These are phyloP conservation scores for Phaeosphaeria sp. DNA, from an alignment of 2,329 filamentous ascomycete genomes.

Conservation along the genomic window DNA sequence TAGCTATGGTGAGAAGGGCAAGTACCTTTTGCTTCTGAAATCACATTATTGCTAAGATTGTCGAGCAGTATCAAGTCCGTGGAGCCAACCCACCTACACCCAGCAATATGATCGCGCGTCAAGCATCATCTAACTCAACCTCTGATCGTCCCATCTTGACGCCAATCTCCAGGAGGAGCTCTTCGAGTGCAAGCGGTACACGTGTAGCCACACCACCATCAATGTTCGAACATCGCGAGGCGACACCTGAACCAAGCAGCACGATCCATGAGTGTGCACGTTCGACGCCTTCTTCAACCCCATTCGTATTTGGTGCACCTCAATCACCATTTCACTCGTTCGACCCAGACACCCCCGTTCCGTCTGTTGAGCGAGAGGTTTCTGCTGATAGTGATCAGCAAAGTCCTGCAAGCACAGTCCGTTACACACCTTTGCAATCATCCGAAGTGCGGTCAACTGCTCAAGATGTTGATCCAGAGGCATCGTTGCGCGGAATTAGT, in stretches of 20 bases:
- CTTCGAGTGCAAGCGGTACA: background rate
- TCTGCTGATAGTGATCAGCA: slow-evolving; percentile 2
- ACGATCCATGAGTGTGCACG: too few relatives aligned
- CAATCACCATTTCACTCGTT: background rate
- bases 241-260: background rate
- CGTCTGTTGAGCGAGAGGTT: slow-evolving; percentile 13
- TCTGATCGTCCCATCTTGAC: background rate
- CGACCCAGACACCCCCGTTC: slow-evolving; percentile 16
- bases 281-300: slow-evolving; percentile 1
- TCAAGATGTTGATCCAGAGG: background rate
- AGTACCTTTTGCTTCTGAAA: background rate
- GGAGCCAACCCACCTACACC: background rate
- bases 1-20: background rate
- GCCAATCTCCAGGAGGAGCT: background rate
- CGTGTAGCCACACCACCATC: background rate
- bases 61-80: background rate
- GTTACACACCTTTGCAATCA: slow-evolving; percentile 4
- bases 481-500: slow-evolving; percentile 4
- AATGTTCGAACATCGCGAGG: background rate
- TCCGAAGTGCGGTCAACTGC: background rate
- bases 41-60: background rate
- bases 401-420: slow-evolving; percentile 11
- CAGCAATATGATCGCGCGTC: background rate
- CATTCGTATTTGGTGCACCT: background rate
- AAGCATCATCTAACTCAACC: background rate